Conservation (phyloP, 2,329 filamentous ascomycete genomes). For the Neonectria sp. region DNA sequence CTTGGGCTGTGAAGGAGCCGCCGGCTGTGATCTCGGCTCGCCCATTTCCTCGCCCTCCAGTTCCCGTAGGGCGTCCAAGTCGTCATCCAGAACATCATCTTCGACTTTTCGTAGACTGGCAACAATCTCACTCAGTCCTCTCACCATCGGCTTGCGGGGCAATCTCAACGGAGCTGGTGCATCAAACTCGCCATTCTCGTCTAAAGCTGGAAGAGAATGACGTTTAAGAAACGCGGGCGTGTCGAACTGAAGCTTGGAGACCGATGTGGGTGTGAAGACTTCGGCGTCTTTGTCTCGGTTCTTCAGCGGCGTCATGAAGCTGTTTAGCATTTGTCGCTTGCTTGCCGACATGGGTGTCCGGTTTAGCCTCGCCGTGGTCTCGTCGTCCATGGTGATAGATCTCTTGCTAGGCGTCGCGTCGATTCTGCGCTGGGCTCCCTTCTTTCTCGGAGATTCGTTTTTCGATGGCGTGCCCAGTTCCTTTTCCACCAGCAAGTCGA, state of each 20-base stretch:
- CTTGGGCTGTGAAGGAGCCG: constrained; percentile 44
- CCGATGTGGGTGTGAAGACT: constrained; percentile 63
- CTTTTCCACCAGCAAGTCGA: constrained; percentile 75
- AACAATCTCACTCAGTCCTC: constrained; percentile 82
- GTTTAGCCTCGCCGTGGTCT: constrained; percentile 53
- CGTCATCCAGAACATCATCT: constrained; percentile 79
- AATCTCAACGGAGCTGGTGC: constrained; percentile 65
- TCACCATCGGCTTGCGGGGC: constrained; percentile 73
- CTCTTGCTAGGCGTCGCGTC: constrained; percentile 66
- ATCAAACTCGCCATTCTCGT: constrained; percentile 69
- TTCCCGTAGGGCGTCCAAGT: constrained; percentile 81
- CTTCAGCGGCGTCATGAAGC: constrained; percentile 77
- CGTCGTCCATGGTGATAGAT: constrained; percentile 48
- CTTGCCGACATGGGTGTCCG: constrained; percentile 69
- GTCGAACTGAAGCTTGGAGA: constrained; percentile 72
- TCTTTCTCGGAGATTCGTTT: constrained; percentile 48
- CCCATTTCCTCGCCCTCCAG: constrained; percentile 68
- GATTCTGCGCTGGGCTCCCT: constrained; percentile 26
- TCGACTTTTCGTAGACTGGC: constrained; percentile 79
- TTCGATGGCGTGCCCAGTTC: constrained; percentile 66
- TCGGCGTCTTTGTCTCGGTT: constrained; percentile 57
- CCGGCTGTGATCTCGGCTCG: constrained; percentile 38
- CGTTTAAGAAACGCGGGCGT: constrained; percentile 80
- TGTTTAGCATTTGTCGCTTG: constrained; percentile 74
- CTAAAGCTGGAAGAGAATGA: constrained; percentile 64